Conservation (phyloP, 495 filamentous ascomycete genomes). For the Aspergillus saccharolyticus region DNA sequence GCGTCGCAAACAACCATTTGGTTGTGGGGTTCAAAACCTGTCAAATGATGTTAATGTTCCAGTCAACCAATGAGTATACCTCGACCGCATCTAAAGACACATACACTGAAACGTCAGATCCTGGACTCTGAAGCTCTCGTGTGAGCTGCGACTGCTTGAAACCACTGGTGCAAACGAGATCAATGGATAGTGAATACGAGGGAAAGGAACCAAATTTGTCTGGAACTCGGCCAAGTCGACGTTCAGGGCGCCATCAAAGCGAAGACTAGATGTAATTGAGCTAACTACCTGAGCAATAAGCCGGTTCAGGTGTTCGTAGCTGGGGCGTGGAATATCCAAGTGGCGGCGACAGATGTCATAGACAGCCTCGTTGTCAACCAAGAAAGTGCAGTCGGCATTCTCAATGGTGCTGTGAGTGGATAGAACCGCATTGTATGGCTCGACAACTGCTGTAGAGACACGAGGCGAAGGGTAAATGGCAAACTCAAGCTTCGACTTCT, state of each 20-base stretch:
- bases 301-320: constrained; percentile 84
- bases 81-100: constrained; percentile 17
- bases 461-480: constrained; percentile 82
- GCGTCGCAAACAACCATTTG: constrained; percentile 96
- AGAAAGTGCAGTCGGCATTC: constrained; percentile 88
- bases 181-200: constrained; percentile 86
- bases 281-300: constrained; percentile 89
- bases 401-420: constrained; percentile 92
- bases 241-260: constrained; percentile 87
- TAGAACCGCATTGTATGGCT: constrained; percentile 90
- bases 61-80: constrained; percentile 18
- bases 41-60: constrained; percentile 3
- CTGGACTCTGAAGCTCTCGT: constrained; percentile 87
- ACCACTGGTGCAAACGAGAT: constrained; percentile 88
- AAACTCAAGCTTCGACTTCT: constrained; percentile 95
- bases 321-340: constrained; percentile 79
- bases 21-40: constrained; percentile 88
- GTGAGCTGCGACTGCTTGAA: constrained; percentile 71
- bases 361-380: constrained; percentile 90
- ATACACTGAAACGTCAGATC: constrained; percentile 84
- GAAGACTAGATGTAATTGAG: constrained; percentile 84
- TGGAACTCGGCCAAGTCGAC: constrained; percentile 94
- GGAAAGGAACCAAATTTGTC: constrained; percentile 89
- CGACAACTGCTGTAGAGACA: constrained; percentile 81
- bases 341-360: constrained; percentile 90